phyloP scores from a whole-genome alignment of 306 rosid species.

The Corylus americana region DNA sequence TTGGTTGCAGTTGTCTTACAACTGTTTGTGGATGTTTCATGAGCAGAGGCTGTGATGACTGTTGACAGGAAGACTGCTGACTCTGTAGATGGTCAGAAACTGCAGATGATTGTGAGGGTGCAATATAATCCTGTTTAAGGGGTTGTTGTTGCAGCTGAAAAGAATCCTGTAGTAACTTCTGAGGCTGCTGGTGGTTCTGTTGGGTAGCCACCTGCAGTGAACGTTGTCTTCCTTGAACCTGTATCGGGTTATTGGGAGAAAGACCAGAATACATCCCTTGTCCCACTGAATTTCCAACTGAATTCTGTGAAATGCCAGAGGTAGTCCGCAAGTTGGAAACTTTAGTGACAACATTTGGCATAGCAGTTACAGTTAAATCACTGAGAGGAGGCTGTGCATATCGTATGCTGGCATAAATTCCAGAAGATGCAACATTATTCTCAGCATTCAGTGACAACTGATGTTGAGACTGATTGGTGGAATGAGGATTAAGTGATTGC shows the following conservation, averaged over 20 bases:
- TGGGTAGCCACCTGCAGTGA: neutral
- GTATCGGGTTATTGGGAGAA: neutral
- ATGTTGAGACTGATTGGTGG: neutral
- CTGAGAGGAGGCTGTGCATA: neutral
- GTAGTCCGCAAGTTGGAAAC: neutral
- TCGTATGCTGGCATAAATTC: neutral
- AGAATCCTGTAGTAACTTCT: slow-evolving; percentile 1
- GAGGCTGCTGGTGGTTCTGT: neutral
- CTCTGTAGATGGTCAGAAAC: neutral
- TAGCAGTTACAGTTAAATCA: neutral
- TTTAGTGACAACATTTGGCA: neutral
- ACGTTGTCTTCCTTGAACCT: neutral
- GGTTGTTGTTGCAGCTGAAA: neutral
- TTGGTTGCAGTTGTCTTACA: neutral
- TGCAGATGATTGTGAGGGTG: neutral
- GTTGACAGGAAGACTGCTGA: neutral
- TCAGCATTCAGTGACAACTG: neutral
- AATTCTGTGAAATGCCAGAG: neutral
- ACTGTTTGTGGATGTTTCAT: neutral
- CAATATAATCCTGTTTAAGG: neutral
- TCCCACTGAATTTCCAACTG: neutral
- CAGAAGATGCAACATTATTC: neutral
- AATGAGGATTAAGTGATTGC: neutral
- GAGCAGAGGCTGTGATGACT: neutral
- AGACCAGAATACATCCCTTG: neutral